phyloP scores from a whole-genome alignment of 2,329 filamentous ascomycete species.

The Aureobasidium leucospermi region DNA sequence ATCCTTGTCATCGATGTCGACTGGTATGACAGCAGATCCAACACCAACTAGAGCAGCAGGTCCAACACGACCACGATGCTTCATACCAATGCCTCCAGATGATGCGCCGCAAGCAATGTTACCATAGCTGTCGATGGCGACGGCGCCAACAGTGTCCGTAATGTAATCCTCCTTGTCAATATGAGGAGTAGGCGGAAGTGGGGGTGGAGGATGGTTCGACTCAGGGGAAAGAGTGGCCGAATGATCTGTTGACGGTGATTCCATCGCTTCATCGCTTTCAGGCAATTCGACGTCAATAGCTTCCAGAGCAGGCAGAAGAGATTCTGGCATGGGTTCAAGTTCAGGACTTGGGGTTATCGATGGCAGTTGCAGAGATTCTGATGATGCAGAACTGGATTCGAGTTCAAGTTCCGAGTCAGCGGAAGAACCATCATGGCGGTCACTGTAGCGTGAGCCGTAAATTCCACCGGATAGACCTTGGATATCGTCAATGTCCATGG shows the following conservation, averaged over 20 bases:
- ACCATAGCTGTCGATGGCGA: conserved; percentile 79
- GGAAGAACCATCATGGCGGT: conserved; percentile 33
- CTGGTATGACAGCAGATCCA: conserved; percentile 81
- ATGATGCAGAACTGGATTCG: conserved; percentile 19
- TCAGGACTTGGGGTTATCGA: conserved; percentile 21
- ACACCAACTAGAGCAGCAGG: conserved; percentile 89
- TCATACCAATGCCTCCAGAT: conserved; percentile 97
- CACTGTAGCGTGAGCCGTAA: not conserved
- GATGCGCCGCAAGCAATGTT: conserved; percentile 92
- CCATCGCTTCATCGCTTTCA: not conserved
- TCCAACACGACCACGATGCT: conserved; percentile 83
- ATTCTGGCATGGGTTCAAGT: not conserved
- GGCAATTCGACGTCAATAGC: not conserved
- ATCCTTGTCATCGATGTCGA: conserved; percentile 61
- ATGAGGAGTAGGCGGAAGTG: not conserved
- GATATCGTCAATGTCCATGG: not conserved
- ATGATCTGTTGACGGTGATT: not conserved
- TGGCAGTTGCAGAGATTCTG: conserved; percentile 20
- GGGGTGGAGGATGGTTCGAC: not conserved
- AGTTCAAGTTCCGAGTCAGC: conserved; percentile 21
- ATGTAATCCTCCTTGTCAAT: conserved; percentile 51
- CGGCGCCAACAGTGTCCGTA: conserved; percentile 92
- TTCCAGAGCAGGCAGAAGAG: not conserved
- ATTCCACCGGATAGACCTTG: not conserved
- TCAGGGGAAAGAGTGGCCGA: not conserved